Conservation (phyloP, 176 grass and related monocot species). For the Calamus simplicifolius region DNA sequence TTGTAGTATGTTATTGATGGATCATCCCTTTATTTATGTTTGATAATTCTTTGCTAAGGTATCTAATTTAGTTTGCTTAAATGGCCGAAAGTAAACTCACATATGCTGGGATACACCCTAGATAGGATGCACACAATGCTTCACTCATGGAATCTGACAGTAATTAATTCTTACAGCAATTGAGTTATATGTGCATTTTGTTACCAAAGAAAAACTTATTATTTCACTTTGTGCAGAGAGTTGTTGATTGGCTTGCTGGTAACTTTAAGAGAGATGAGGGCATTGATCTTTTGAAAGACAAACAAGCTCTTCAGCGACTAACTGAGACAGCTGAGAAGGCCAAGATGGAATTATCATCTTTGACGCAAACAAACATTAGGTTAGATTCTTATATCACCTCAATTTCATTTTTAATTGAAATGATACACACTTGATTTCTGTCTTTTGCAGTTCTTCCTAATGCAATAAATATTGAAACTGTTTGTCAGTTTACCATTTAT, state of each 20-base stretch:
- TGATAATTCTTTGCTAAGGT: too few relatives aligned
- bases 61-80: too few relatives aligned
- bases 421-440: constrained; percentile 4
- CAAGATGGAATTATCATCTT: constrained; percentile 89
- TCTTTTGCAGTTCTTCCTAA: too few relatives aligned
- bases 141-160: too few relatives aligned
- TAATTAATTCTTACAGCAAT: too few relatives aligned
- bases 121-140: too few relatives aligned
- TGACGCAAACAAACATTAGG: constrained; percentile 96
- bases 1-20: too few relatives aligned
- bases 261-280: constrained; percentile 95
- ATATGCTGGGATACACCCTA: too few relatives aligned
- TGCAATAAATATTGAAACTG: not conserved
- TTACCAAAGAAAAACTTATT: too few relatives aligned
- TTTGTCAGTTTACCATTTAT: constrained; percentile 77
- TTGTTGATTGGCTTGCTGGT: constrained; percentile 89
- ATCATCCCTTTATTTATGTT: too few relatives aligned
- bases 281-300: constrained; percentile 90
- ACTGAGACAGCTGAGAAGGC: constrained; percentile 97
- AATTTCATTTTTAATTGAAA: not conserved
- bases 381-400: constrained; percentile 15
- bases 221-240: constrained; percentile 42
- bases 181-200: too few relatives aligned
- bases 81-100: too few relatives aligned
- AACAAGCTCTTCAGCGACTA: constrained; percentile 94